A percentile compares a stretch with the other conserved stretches of the same genome.
phyloP scores from a whole-genome alignment of 257 asterid genomes.

The Solanum gandarillasii region DNA sequence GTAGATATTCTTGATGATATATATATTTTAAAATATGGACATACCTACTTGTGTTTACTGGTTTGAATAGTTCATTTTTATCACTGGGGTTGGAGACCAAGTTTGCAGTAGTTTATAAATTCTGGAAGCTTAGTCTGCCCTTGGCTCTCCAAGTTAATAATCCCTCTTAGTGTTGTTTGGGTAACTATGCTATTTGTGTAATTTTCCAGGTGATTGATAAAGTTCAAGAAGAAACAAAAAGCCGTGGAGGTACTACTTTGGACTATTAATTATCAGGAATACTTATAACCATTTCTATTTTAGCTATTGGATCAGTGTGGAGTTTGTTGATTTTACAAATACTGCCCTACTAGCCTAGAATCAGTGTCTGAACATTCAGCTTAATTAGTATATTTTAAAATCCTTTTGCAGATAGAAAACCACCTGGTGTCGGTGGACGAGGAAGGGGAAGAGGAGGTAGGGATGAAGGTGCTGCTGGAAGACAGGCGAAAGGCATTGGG shows the following conservation, averaged over 20 bases:
- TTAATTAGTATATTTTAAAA: not conserved
- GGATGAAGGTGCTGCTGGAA: slow-evolving; percentile 38
- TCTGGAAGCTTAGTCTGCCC: not conserved
- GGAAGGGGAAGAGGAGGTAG: slow-evolving; percentile 74
- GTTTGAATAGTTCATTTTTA: not conserved
- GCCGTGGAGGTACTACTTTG: slow-evolving; percentile 29
- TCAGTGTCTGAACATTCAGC: not conserved
- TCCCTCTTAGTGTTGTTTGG: not conserved
- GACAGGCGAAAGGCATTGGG: slow-evolving; percentile 34
- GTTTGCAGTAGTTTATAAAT: not conserved
- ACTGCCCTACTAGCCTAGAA: not conserved
- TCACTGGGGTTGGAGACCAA: not conserved
- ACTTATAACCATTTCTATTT: not conserved
- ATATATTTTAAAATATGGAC: not conserved
- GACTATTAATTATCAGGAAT: not conserved
- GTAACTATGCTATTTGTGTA: not conserved
- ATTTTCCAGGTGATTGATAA: slow-evolving; percentile 47
- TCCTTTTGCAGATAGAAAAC: slow-evolving; percentile 37
- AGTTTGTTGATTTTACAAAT: not conserved
- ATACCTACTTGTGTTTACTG: not conserved
- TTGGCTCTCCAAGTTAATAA: not conserved
- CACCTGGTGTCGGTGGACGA: slow-evolving; percentile 49
- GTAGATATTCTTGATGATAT: not conserved
- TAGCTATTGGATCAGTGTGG: not conserved
- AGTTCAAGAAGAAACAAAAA: slow-evolving; percentile 57